Evolutionary conservation across 164 flowering plant genomes (phyloP).

Genomic region (Stephania yunnanensis): DNA sequence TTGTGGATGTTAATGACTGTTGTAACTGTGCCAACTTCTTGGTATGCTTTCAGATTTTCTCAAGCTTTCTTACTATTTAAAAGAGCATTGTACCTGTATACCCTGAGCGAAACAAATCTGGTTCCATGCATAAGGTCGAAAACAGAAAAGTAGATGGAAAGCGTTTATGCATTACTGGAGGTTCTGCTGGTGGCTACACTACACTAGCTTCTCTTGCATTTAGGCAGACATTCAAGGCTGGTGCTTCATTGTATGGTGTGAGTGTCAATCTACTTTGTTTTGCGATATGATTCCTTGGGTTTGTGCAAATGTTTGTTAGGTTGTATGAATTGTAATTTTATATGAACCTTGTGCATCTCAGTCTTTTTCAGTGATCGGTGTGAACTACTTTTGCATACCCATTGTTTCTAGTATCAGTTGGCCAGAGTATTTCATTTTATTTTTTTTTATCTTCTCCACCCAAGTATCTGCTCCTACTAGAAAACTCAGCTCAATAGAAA

Average conservation of each 20-base stretch:
- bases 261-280: conserved; percentile 26
- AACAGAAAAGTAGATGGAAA: conserved; percentile 73
- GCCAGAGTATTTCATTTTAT: not conserved
- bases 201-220: conserved; percentile 96
- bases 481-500: too few species aligned
- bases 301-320: not conserved
- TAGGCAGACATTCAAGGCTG: conserved; percentile 77
- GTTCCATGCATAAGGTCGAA: conserved; percentile 54
- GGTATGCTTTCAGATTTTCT: conserved; percentile 31
- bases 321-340: not conserved
- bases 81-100: not conserved
- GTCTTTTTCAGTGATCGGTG: not conserved
- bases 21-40: conserved; percentile 89
- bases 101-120: not conserved
- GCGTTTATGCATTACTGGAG: conserved; percentile 81
- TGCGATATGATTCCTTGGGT: not conserved
- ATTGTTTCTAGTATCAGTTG: not conserved
- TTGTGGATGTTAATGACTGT: conserved; percentile 94
- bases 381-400: not conserved
- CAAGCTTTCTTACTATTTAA: not conserved
- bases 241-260: conserved; percentile 96
- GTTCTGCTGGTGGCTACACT: conserved; percentile 97
- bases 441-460: too few species aligned
- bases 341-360: not conserved
- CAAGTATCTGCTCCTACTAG: too few species aligned